Conservation (phyloP, 352 stramenopile species). For the Saprolegnia parasitica region DNA sequence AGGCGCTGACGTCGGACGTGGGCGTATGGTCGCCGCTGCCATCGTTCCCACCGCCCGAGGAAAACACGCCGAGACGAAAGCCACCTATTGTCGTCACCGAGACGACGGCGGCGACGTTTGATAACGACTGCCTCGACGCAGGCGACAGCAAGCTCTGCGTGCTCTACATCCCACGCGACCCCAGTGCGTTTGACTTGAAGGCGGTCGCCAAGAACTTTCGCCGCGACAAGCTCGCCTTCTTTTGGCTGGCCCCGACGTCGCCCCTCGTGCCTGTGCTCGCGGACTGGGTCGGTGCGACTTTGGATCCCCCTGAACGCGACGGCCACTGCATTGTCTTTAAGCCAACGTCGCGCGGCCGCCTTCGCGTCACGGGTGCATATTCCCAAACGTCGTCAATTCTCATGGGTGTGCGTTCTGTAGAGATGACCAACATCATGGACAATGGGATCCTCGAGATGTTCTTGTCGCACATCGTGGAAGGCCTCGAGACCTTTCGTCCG, state of each 20-base stretch:
- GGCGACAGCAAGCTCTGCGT: constrained; percentile 74
- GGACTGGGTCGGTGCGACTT: background rate
- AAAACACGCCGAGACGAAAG: constrained; percentile 60
- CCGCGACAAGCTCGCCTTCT: constrained; percentile 63
- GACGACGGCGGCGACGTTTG: constrained; percentile 34
- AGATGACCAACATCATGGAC: constrained; percentile 16
- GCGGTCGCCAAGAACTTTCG: constrained; percentile 75
- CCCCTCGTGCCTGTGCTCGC: background rate
- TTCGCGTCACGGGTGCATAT: background rate
- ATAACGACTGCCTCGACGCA: constrained; percentile 38
- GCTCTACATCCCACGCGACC: constrained; percentile 38
- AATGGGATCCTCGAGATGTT: constrained; percentile 12
- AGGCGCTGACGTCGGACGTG: constrained; percentile 38
- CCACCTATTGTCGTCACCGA: constrained; percentile 44
- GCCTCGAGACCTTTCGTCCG: background rate
- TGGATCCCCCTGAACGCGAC: background rate
- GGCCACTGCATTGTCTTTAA: constrained; percentile 13
- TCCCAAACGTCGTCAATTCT: background rate
- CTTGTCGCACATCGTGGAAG: constrained; percentile 11
- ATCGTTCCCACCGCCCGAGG: constrained; percentile 57
- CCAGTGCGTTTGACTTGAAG: constrained; percentile 35
- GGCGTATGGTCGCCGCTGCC: constrained; percentile 37
- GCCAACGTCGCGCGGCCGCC: background rate
- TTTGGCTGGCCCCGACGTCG: constrained; percentile 26
- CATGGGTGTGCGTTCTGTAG: background rate